Conservation (phyloP, 208 protist species). For the Leishmania major region DNA sequence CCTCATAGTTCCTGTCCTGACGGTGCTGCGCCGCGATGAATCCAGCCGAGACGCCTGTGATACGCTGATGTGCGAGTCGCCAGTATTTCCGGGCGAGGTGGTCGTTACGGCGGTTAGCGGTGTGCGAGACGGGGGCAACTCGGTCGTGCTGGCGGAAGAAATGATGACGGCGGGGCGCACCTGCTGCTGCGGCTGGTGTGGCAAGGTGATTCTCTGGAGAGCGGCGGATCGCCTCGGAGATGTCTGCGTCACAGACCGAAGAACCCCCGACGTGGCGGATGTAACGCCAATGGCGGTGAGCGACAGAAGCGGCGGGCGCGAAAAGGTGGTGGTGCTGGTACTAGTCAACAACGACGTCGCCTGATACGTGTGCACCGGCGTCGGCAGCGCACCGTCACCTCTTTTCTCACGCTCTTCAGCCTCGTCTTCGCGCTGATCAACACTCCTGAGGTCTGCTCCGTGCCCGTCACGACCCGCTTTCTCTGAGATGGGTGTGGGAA, state of each 20-base stretch:
- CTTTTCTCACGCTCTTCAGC: background rate
- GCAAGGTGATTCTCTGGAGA: background rate
- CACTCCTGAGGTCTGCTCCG: background rate
- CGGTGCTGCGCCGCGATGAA: constrained; percentile 1
- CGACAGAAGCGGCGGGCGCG: constrained; percentile 10
- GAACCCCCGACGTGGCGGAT: background rate
- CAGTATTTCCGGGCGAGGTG: background rate
- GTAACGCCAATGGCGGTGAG: background rate
- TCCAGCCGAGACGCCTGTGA: background rate
- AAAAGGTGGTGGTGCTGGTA: background rate
- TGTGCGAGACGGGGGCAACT: background rate
- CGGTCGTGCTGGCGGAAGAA: background rate
- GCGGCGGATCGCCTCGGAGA: background rate
- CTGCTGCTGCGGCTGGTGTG: constrained; percentile 3
- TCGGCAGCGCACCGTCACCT: background rate
- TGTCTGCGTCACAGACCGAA: background rate
- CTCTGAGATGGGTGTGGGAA: background rate
- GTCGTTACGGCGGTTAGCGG: background rate
- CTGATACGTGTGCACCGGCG: background rate
- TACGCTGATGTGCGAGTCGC: background rate
- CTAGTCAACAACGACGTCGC: background rate
- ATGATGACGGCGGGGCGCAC: constrained; percentile 4
- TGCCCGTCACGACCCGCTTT: background rate
- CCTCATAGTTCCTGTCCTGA: background rate
- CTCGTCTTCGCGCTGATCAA: background rate